Evolutionary conservation across 2,329 filamentous ascomycete species (phyloP).

Genomic region (Tolypocladium ovalisporum): DNA sequence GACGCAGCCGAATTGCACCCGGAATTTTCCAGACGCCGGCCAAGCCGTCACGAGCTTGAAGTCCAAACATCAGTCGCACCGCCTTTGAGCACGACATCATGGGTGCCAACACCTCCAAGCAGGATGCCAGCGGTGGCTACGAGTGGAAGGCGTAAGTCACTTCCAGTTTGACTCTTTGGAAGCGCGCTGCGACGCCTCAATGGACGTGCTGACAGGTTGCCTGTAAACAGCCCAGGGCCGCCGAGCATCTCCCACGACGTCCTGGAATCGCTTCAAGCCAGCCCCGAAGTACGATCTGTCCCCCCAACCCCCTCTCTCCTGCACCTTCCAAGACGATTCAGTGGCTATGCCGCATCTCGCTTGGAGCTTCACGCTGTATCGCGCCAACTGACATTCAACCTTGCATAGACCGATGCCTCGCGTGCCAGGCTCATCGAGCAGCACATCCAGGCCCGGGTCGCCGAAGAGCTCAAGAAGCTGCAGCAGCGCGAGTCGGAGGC

Average conservation of each 20-base stretch:
- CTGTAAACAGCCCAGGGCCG: slow-evolving; percentile 28
- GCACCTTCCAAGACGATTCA: no score
- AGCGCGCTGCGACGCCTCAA: not conserved
- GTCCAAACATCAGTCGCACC: slow-evolving; percentile 17
- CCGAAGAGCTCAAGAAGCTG: slow-evolving; percentile 72
- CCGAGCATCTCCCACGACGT: slow-evolving; percentile 65
- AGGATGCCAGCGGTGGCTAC: slow-evolving; percentile 21
- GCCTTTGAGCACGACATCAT: slow-evolving; percentile 34
- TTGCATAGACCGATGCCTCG: slow-evolving; percentile 71
- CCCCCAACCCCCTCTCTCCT: not conserved
- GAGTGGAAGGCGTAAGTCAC: slow-evolving; percentile 45
- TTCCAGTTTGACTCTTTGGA: not conserved
- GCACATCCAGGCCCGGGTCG: slow-evolving; percentile 78
- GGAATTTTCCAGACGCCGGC: slow-evolving; percentile 20
- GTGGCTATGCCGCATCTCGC: not conserved
- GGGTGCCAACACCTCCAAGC: slow-evolving; percentile 48
- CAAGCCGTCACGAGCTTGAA: slow-evolving; percentile 15
- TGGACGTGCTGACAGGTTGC: not conserved
- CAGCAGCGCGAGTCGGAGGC: slow-evolving; percentile 58
- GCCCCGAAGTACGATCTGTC: slow-evolving; percentile 58
- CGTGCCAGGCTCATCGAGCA: slow-evolving; percentile 76
- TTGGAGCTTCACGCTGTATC: not conserved
- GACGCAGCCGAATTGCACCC: slow-evolving; percentile 21
- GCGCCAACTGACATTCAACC: slow-evolving; percentile 5
- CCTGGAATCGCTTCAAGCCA: slow-evolving; percentile 72